Percentiles rank a stretch among this genome's conserved stretches.
Evolutionary conservation across 2,329 filamentous ascomycete species (phyloP).

Genomic region (Alternaria brassicicola): DNA sequence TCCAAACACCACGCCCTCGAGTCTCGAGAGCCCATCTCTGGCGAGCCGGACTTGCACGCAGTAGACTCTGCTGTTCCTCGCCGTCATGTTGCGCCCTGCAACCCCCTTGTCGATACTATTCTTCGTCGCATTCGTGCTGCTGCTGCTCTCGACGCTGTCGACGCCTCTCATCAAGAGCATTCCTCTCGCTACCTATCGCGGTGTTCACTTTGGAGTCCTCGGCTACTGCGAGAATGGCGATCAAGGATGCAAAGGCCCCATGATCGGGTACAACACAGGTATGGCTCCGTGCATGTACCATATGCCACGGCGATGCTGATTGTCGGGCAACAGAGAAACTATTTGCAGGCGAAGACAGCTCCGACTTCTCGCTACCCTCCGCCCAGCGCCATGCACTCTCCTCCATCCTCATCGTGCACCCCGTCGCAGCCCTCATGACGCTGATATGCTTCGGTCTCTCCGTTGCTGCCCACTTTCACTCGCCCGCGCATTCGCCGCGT

Average conservation of each 20-base stretch:
- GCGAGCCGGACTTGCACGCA: constrained; percentile 35
- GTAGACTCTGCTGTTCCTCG: constrained; percentile 29
- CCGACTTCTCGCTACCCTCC: constrained; percentile 69
- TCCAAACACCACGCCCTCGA: constrained; percentile 24
- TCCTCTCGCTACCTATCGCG: constrained; percentile 77
- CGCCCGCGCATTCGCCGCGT: constrained; percentile 84
- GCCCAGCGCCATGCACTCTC: constrained; percentile 73
- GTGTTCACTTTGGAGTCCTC: constrained; percentile 88
- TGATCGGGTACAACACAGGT: constrained; percentile 88
- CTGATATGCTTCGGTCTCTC: constrained; percentile 84
- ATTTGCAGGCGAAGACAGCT: constrained; percentile 53
- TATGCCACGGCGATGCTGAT: constrained; percentile 19
- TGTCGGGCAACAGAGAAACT: constrained; percentile 51
- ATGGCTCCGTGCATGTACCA: constrained; percentile 46
- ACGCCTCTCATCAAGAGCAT: constrained; percentile 87
- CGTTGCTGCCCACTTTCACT: constrained; percentile 81
- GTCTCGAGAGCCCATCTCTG: constrained; percentile 39
- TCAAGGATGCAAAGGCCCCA: constrained; percentile 68
- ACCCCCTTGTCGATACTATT: constrained; percentile 89
- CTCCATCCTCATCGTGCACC: constrained; percentile 88
- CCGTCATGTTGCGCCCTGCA: constrained; percentile 84
- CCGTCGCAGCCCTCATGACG: constrained; percentile 84
- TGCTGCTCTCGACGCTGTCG: constrained; percentile 87
- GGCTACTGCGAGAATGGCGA: constrained; percentile 73
- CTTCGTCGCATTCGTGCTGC: constrained; percentile 80